Evolutionary conservation across 805 yeast genomes (phyloP).

Genomic region (Myxozyma neglecta): DNA sequence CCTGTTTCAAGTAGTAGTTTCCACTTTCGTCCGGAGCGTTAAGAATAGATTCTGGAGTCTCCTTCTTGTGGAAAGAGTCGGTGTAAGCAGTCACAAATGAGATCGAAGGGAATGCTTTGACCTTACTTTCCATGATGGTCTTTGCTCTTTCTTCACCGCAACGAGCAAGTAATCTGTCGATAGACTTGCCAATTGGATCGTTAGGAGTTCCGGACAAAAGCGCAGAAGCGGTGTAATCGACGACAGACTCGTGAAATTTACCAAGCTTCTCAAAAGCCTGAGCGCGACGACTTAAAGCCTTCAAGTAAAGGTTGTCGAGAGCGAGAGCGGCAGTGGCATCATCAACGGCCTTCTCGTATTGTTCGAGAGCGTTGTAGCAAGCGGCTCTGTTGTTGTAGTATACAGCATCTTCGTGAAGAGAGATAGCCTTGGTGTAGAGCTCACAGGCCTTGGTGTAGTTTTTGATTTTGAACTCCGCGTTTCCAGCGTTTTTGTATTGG

Average conservation of each 20-base stretch:
- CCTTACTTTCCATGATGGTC: slow-evolving; percentile 53
- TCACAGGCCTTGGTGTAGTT: slow-evolving; percentile 73
- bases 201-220: slow-evolving; percentile 81
- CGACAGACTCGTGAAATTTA: slow-evolving; percentile 78
- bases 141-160: slow-evolving; percentile 74
- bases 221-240: slow-evolving; percentile 86
- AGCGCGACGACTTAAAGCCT: slow-evolving; percentile 91
- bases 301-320: slow-evolving; percentile 84
- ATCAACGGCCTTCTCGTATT: slow-evolving; percentile 79
- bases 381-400: slow-evolving; percentile 96
- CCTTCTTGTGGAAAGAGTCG: slow-evolving; percentile 73
- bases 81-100: slow-evolving; percentile 83
- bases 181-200: slow-evolving; percentile 70
- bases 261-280: slow-evolving; percentile 83
- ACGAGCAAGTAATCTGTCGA: slow-evolving; percentile 83
- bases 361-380: slow-evolving; percentile 79
- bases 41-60: slow-evolving; percentile 47
- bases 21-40: slow-evolving; percentile 58
- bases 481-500: slow-evolving; percentile 87
- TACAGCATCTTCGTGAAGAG: slow-evolving; percentile 71
- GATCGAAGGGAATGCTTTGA: slow-evolving; percentile 70
- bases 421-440: slow-evolving; percentile 75
- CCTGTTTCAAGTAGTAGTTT: slow-evolving; percentile 46
- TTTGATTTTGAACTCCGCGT: slow-evolving; percentile 68
- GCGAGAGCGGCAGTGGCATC: slow-evolving; percentile 85